A percentile compares a stretch with the other conserved stretches of the same genome.
phyloP scores from a whole-genome alignment of 306 rosid species.

The Spatholobus suberectus region DNA sequence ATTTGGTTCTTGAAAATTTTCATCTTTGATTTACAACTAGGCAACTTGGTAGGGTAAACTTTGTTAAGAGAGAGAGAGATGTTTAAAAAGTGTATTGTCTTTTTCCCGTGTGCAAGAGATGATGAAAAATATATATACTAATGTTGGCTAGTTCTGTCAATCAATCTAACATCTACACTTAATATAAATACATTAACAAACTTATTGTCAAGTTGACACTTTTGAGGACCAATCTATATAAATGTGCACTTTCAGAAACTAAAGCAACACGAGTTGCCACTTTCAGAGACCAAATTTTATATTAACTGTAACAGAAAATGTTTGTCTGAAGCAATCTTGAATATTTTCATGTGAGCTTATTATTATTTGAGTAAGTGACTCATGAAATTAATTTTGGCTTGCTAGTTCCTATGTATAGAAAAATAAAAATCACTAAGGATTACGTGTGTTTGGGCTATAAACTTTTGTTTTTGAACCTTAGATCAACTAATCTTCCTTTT shows the following conservation, averaged over 20 bases:
- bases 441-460: neutral
- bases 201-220: neutral
- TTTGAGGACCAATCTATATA: neutral
- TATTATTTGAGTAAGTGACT: neutral
- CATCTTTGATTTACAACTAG: neutral
- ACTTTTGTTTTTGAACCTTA: neutral
- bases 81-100: neutral
- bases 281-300: neutral
- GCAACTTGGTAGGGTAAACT: neutral
- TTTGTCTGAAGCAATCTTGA: neutral
- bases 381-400: neutral
- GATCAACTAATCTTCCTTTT: slow-evolving; percentile 1
- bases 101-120: neutral
- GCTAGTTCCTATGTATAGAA: slow-evolving; percentile 10
- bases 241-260: neutral
- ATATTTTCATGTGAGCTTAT: neutral
- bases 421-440: neutral
- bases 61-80: neutral
- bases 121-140: neutral
- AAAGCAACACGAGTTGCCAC: neutral
- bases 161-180: neutral
- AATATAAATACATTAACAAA: neutral
- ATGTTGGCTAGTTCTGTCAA: neutral
- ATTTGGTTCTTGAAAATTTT: neutral
- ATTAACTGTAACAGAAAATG: neutral